Base-by-base conservation (phyloP, 2,329 filamentous ascomycete genomes). In the Penicillium hesseltinei region DNA sequence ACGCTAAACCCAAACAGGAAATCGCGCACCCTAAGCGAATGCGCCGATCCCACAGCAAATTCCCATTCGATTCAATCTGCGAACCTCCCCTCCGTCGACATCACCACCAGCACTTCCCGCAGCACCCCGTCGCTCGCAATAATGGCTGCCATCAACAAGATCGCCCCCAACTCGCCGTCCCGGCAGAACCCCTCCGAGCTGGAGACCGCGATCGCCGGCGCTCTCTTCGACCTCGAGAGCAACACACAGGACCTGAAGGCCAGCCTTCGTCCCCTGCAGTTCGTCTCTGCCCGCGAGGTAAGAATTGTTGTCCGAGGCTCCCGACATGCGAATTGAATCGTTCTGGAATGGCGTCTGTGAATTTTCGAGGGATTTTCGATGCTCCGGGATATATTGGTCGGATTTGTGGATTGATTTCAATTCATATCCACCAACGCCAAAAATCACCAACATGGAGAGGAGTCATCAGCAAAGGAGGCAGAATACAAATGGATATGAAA, bases 251-350 rank as follows among this genome's bases (percentile, higher is more conserved):
- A 99, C 83, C 90, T 99, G 83, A 96, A 93, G 90, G 87, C 86
- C 76, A 89, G 92, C 73, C 89, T 99, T 78, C 89, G 94, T 78
- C 94, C 94, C 81, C 88, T 99, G 82, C 94, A 99, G 87, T 92
- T 99, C 82, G 91, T 95, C 80, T 96, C 91, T 83, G 94, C 94
- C 79, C 91, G 92, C 82, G 94, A 99, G 93, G 94, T 99, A 89
- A 92, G 92, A 67, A 64, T 63, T 63, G 53, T 51, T 46, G 36
- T 23, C 29, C 29, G 23, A 53, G 23, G 43, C 23, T 21, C 59
- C 52, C 60, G 62, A 57, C 47, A 57, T 39, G 8, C 44, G 49
- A 49, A 54, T 57, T 49, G 56, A 57, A 47, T 38, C 23, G n/a
- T 58, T 49, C 46, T 44, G 59, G 52, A 65, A 61, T 49, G 39